Base-by-base conservation (phyloP, 768 basidiomycete genomes). In the Lentinula guzmanii region DNA sequence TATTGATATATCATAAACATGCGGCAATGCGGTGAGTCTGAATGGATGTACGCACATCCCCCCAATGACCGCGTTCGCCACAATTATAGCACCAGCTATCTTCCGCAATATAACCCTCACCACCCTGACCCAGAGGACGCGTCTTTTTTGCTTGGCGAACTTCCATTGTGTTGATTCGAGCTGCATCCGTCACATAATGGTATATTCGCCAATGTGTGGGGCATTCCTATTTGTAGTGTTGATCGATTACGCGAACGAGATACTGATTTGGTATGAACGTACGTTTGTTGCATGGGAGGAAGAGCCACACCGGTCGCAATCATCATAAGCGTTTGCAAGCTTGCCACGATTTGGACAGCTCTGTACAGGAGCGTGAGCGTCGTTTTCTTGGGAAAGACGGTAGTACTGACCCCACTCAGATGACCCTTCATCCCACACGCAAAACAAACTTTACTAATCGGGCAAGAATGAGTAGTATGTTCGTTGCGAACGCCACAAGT, bases 61-160 rank as follows among this genome's bases (percentile, higher is more conserved):
- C 91, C 70, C 88, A 82, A 71, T 93, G 91, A 3, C 89, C 91
- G 55, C 71, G 71, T 33, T 74, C 75, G 45, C 88, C 91, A 65
- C 91, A 93, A 65, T 89, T 90, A 69, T 91, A 90, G 70, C 91
- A 93, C 88, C 88, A 93, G 65, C 84, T 77, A 67, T 90, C 89
- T 37, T 73, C 71, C 4, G 82, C 87, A 58, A 93, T 86, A 70
- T 88, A 91, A 5, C 86, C 89, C 70, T 92, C 91, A 9, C 90
- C 89, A 13, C 91, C 90, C 60, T 86, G 68, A 10, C 90, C 89
- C 6, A 90, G 71, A 11, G 69, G 67, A 5, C 86, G 68, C 3
- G 74, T 69, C 46, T 76, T 79, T 68, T 81, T 88, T 31, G 75
- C 69, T 62, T 81, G 77, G 34, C 90, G 83, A 18, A 62, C 66